A percentile compares a stretch with the other conserved stretches of the same genome.
These are phyloP conservation scores for Eimeria sp. DNA, from an alignment of 169 alveolate species.

Conservation along the genomic window DNA sequence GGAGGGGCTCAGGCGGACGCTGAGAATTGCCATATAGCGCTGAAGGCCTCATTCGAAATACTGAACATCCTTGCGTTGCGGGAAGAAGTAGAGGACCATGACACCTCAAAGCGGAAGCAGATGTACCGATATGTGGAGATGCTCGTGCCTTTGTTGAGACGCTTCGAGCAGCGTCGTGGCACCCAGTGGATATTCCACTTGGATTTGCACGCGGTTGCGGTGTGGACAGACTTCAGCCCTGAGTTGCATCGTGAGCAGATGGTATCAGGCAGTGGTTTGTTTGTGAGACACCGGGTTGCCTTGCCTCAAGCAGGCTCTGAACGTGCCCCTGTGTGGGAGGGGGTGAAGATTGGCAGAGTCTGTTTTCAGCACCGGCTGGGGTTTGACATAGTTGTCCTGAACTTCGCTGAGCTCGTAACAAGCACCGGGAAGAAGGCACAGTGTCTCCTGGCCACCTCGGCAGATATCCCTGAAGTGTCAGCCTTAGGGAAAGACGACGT, in stretches of 20 bases:
- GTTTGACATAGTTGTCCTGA: neutral
- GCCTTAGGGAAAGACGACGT: neutral
- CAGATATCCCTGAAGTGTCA: neutral
- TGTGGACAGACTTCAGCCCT: slow-evolving; percentile 58
- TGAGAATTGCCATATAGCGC: slow-evolving; percentile 40
- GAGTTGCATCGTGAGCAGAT: slow-evolving; percentile 60
- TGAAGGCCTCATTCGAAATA: slow-evolving; percentile 71
- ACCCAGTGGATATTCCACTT: slow-evolving; percentile 33
- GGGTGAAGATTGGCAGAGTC: slow-evolving; percentile 59
- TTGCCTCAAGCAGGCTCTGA: slow-evolving; percentile 2
- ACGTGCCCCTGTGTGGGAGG: neutral
- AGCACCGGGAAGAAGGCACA: slow-evolving; percentile 52
- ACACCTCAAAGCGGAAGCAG: slow-evolving; percentile 56
- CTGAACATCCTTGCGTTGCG: slow-evolving; percentile 75
- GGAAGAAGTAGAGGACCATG: slow-evolving; percentile 42
- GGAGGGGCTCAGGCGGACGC: slow-evolving; percentile 51
- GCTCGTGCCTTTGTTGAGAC: slow-evolving; percentile 35
- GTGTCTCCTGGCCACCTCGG: slow-evolving; percentile 11
- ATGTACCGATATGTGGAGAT: slow-evolving; percentile 19
- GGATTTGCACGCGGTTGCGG: slow-evolving; percentile 62
- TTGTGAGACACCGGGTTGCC: slow-evolving; percentile 1
- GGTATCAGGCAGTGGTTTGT: slow-evolving; percentile 6
- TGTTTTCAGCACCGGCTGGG: slow-evolving; percentile 76
- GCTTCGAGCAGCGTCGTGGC: slow-evolving; percentile 20
- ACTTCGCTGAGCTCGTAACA: slow-evolving; percentile 38